Base-by-base conservation (phyloP, 208 protist species). In the Trypanosoma boissoni region DNA sequence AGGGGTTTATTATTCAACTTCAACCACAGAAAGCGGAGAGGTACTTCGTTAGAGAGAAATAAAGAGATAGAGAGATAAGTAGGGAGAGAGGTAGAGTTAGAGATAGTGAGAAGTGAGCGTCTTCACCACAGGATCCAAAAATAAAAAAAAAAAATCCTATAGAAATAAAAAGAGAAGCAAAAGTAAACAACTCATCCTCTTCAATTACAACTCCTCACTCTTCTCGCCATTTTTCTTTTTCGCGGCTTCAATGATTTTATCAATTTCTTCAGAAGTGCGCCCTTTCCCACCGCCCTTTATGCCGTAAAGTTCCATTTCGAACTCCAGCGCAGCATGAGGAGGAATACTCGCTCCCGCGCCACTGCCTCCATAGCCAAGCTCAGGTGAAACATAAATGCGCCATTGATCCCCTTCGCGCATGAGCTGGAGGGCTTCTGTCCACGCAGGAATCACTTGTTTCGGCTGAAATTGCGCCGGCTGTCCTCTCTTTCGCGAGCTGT, bases 341-440 rank as follows among this genome's bases (percentile, higher is more conserved):
- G 74, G 65, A 34, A 96, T 86, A 14, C 56, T 63, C 3, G 52
- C 36, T 23, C 59, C 64, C 49, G 59, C 71, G 7, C 86, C 85
- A 8, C 53, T 43, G 39, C 16, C 61, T 5, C 84, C 84, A 72
- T 94, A 96, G 32, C 74, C 89, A 14, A 91, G 75, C 41, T 76
- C 52, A 37, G 75, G 82, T 10, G 88, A 85, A 21, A 91, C 64
- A 52, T 80, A 86, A 48, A 92, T 53, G 34, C 77, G 65, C 83
- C 86, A 95, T 21, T 49, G 56, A 57, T 95, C 88, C 0, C 88
- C 88, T 56, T 89, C 83, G 18, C 80, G 81, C 88, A 95, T 95
- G n/a, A 87, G 54, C 75, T 88, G 66, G 64, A 95, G 72, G 37
- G 80, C 86, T 64, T 95, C 85, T 24, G 51, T 55, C 79, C 86